These are phyloP conservation scores for Entomortierella chlamydospora DNA, from an alignment of 192 early-diverging fungal genomes.

Conservation along the genomic window DNA sequence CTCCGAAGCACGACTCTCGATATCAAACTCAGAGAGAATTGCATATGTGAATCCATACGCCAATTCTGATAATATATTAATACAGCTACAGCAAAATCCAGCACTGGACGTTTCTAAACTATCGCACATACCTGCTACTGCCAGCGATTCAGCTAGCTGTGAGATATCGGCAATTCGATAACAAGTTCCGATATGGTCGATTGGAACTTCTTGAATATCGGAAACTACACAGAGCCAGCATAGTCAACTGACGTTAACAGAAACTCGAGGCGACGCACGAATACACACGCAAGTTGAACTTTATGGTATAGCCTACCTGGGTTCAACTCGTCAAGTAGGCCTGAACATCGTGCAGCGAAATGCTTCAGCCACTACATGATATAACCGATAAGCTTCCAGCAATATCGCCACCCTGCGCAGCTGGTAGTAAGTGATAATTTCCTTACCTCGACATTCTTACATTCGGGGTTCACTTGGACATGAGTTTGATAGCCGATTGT, in stretches of 20 bases:
- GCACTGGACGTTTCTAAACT: no score
- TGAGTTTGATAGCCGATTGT: conserved; percentile 27
- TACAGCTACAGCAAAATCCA: neutral
- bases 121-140: neutral
- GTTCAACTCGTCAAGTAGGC: neutral
- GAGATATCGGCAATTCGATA: conserved; percentile 30
- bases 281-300: neutral
- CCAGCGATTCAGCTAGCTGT: neutral
- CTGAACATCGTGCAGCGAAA: conserved; percentile 13
- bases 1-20: conserved; percentile 21
- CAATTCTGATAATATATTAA: conserved; percentile 1
- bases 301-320: conserved; percentile 1
- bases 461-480: conserved; percentile 36
- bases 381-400: neutral
- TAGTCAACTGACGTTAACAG: neutral
- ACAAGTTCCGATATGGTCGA: conserved; percentile 12
- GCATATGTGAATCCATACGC: conserved; percentile 26
- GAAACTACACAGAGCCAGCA: neutral
- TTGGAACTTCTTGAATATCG: neutral
- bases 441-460: conserved; percentile 46
- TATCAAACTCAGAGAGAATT: conserved; percentile 30
- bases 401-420: no score
- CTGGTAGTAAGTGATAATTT: neutral
- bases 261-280: no score
- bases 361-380: conserved; percentile 41